These are phyloP conservation scores for Backusella psychrophila DNA, from an alignment of 192 early-diverging fungal genomes.

Conservation along the genomic window DNA sequence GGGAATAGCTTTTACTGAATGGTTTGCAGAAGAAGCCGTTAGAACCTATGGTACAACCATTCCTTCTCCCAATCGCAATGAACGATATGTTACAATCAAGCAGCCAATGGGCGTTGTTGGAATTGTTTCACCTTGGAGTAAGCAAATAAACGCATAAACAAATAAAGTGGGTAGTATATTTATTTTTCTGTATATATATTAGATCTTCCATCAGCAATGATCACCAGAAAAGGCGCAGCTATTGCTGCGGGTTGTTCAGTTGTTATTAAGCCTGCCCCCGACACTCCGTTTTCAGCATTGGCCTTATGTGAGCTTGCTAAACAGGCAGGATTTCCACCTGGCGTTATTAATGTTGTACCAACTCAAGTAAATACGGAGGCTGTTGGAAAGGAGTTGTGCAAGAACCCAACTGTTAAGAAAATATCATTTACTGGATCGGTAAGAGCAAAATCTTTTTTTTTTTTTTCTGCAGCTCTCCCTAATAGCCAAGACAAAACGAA, in stretches of 20 bases:
- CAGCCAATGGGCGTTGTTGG: conserved; percentile 80
- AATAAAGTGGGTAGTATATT: background rate
- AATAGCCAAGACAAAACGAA: background rate
- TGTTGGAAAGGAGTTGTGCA: conserved; percentile 59
- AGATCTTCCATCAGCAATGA: conserved; percentile 88
- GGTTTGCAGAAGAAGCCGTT: conserved; percentile 86
- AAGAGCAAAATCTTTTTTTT: background rate
- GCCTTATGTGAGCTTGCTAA: conserved; percentile 51
- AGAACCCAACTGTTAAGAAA: conserved; percentile 58
- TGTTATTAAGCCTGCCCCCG: conserved; percentile 68
- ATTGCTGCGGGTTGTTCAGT: conserved; percentile 75
- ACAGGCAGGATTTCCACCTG: conserved; percentile 62
- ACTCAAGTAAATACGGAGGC: conserved; percentile 45
- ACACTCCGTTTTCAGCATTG: conserved; percentile 54
- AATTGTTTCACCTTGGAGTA: conserved; percentile 72
- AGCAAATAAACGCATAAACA: background rate
- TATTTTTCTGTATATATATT: conserved; percentile 22
- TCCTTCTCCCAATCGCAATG: conserved; percentile 49
- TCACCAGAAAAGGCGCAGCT: conserved; percentile 75
- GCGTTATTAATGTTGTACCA: conserved; percentile 70
- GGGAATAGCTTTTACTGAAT: conserved; percentile 70
- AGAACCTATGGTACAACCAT: conserved; percentile 76
- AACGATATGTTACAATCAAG: conserved; percentile 66
- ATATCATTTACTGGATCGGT: conserved; percentile 80
- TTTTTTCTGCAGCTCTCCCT: background rate